Conservation (phyloP, 352 stramenopile genomes). For the Phytophthora boehmeriae region DNA sequence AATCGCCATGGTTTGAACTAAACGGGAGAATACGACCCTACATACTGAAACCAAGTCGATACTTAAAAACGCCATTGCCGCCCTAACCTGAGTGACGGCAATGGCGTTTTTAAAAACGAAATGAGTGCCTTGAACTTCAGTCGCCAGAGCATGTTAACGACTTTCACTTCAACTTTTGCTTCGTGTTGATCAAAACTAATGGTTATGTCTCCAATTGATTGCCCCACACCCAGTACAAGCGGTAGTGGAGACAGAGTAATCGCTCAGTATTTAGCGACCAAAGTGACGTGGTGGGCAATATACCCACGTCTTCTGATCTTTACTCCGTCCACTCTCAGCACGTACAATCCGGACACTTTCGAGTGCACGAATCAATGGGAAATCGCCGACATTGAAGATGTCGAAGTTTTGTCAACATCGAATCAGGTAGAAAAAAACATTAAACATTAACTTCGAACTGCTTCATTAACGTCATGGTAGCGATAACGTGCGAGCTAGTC, state of each 20-base stretch:
- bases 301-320: constrained; percentile 67
- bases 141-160: too few relatives aligned
- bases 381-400: constrained; percentile 59
- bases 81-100: too few relatives aligned
- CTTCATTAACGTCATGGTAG: neutral
- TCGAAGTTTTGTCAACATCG: constrained; percentile 42
- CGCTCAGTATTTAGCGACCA: constrained; percentile 73
- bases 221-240: constrained; percentile 14
- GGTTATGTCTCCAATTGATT: too few relatives aligned
- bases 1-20: too few relatives aligned
- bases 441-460: neutral
- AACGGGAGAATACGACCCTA: too few relatives aligned
- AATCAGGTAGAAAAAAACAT: constrained; percentile 47
- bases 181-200: too few relatives aligned
- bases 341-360: constrained; percentile 74
- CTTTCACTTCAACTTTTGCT: too few relatives aligned
- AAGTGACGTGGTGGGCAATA: constrained; percentile 69
- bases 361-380: constrained; percentile 77
- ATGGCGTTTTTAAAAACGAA: too few relatives aligned
- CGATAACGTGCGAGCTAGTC: neutral
- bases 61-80: too few relatives aligned
- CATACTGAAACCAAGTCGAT: too few relatives aligned
- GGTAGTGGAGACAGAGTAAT: constrained; percentile 40
- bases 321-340: constrained; percentile 52
- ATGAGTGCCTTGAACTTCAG: too few relatives aligned